Evolutionary conservation across 495 filamentous ascomycete genomes (phyloP).

Genomic region (Cenococcum geophilum): DNA sequence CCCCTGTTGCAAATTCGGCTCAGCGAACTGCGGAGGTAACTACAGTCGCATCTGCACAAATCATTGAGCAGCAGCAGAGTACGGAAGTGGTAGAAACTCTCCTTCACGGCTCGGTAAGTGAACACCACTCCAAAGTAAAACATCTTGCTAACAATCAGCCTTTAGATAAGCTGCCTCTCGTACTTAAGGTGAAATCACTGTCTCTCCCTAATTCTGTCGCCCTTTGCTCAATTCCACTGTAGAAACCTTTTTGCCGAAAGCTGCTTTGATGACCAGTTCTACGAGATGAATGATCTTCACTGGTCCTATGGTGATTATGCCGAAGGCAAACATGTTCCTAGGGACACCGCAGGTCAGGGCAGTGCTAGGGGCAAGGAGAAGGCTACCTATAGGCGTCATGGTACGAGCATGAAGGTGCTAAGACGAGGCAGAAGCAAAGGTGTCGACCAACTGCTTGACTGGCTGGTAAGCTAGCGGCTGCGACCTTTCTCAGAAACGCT

Average conservation of each 20-base stretch:
- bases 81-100: conserved; percentile 47
- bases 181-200: conserved; percentile 26
- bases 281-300: conserved; percentile 18
- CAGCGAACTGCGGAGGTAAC: neutral
- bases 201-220: neutral
- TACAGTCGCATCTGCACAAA: conserved; percentile 1
- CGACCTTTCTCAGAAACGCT: neutral
- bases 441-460: conserved; percentile 43
- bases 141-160: neutral
- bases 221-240: conserved; percentile 2
- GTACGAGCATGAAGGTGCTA: conserved; percentile 38
- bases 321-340: conserved; percentile 14
- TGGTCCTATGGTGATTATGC: conserved; percentile 33
- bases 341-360: conserved; percentile 10
- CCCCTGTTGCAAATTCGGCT: neutral
- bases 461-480: conserved; percentile 36
- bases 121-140: conserved; percentile 10
- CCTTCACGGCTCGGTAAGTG: conserved; percentile 37
- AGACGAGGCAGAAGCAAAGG: conserved; percentile 32
- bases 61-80: conserved; percentile 42
- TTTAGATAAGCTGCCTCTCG: conserved; percentile 30
- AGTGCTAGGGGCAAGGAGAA: neutral
- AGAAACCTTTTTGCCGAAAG: conserved; percentile 31
- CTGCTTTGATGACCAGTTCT: conserved; percentile 30
- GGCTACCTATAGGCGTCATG: conserved; percentile 10